phyloP scores from a whole-genome alignment of 352 stramenopile genomes.

The Globisporangium paroecandrum region DNA sequence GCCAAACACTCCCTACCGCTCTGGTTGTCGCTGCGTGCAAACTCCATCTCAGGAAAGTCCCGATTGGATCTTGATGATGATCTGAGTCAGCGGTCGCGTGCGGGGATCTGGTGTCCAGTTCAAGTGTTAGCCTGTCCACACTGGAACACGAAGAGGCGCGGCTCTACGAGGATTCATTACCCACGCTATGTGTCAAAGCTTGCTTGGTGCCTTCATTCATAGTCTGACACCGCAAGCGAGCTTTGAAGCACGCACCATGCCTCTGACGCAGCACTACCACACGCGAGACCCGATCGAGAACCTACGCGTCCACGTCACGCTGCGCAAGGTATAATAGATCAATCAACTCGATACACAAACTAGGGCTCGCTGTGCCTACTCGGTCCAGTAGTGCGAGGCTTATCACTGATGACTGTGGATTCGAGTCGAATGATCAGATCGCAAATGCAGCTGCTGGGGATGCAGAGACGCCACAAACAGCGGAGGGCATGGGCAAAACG shows the following conservation, averaged over 20 bases:
- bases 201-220: neutral
- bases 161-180: neutral
- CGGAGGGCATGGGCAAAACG: slow-evolving; percentile 26
- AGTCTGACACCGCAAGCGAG: neutral
- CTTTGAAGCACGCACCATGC: slow-evolving; percentile 16
- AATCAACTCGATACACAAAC: neutral
- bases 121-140: neutral
- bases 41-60: neutral
- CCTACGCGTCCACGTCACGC: slow-evolving; percentile 44
- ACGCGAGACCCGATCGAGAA: slow-evolving; percentile 74
- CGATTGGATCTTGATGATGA: neutral
- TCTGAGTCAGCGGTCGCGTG: neutral
- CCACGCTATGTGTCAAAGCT: neutral
- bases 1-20: neutral
- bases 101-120: neutral
- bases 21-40: neutral
- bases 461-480: slow-evolving; percentile 1
- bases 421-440: slow-evolving; percentile 7
- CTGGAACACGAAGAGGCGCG: slow-evolving; percentile 3
- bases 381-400: neutral
- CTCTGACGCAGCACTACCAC: slow-evolving; percentile 61
- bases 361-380: neutral
- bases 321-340: slow-evolving; percentile 46
- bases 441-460: neutral
- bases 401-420: neutral